A percentile compares a stretch with the other conserved stretches of the same genome.
Conservation (phyloP, 495 filamentous ascomycete genomes). For the Penicillium taxi region DNA sequence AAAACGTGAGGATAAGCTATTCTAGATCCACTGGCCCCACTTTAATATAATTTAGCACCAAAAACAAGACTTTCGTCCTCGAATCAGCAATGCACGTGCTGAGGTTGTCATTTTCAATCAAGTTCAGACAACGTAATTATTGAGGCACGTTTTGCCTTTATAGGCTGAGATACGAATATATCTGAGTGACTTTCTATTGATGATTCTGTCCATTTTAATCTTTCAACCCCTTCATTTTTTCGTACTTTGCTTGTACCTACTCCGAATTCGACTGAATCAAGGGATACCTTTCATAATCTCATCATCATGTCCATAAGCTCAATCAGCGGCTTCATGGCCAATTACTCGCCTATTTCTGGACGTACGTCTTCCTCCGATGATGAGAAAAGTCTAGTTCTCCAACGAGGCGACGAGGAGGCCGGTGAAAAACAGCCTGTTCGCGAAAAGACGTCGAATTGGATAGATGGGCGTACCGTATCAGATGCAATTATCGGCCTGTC, state of each 20-base stretch:
- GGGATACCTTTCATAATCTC: too few species aligned
- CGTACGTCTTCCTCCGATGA: slow-evolving; percentile 22
- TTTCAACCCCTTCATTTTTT: too few species aligned
- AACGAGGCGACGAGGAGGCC: slow-evolving; percentile 18
- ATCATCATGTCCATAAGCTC: slow-evolving; percentile 32
- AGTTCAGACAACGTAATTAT: slow-evolving; percentile 2
- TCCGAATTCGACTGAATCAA: too few species aligned
- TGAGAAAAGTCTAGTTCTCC: slow-evolving; percentile 25
- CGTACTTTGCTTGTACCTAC: too few species aligned
- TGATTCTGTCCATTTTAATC: too few species aligned
- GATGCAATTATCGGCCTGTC: slow-evolving; percentile 55
- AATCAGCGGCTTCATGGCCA: slow-evolving; percentile 30
- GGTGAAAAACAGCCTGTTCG: slow-evolving; percentile 11
- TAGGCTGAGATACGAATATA: slow-evolving; percentile 19
- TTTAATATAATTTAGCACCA: too few species aligned
- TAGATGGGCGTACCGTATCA: slow-evolving; percentile 47
- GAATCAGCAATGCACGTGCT: slow-evolving; percentile 35
- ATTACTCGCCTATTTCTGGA: slow-evolving; percentile 32
- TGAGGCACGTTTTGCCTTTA: slow-evolving; percentile 34
- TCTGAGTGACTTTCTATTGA: too few species aligned
- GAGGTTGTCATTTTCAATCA: slow-evolving; percentile 9
- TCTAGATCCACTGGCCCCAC: too few species aligned
- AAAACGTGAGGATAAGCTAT: too few species aligned
- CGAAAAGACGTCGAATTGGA: slow-evolving; percentile 14
- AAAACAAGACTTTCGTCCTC: too few species aligned